Evolutionary conservation across 78 protist species (phyloP), one percentile per base, ranked within the genome.

Genomic region (Guillardia theta): DNA sequence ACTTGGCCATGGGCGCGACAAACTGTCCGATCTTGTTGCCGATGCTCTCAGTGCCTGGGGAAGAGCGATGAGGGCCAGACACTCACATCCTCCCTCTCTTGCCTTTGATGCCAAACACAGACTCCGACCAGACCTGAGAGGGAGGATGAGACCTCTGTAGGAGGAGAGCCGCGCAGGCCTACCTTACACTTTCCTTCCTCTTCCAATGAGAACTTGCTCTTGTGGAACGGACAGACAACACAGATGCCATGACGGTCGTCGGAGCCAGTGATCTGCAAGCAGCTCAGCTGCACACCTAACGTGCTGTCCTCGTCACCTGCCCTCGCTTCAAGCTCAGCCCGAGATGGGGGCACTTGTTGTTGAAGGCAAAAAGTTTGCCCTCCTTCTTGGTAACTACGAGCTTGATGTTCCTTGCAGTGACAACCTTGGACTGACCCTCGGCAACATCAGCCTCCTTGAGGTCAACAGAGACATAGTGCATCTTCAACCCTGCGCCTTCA

Each of bases 331-430:
- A 43, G 41, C 83, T 70, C 36, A 70, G 83, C n/a, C 83, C 83
- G 41, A 70, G 83, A 43, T 70, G 83, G 45, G 83, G 83, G 83
- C 83, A 70, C 83, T 70, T 70, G 83, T 70, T 70, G 83, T 70
- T 70, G 83, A 70, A 70, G 41, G 83, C 83, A 43, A 36, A 70
- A 2, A 33, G 27, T 43, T 70, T 70, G 1, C 83, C 83, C 83
- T 70, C 83, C 83, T 70, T 70, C 5, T 24, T 12, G 27, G 83
- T 70, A 12, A 70, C 83, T 43, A 70, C 83, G 46, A 70, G 46
- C 83, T 70, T 36, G 41, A 9, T 9, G n/a, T n/a, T n/a, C n/a
- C n/a, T 53, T 53, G 12, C 62, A 53, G 33, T 12, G 33, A 18
- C 18, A 21, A 21, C 18, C 33, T 53, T 53, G 62, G 33, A 18